Evolutionary conservation across 768 basidiomycete species (phyloP).

Genomic region (Psilocybe tampanensis): DNA sequence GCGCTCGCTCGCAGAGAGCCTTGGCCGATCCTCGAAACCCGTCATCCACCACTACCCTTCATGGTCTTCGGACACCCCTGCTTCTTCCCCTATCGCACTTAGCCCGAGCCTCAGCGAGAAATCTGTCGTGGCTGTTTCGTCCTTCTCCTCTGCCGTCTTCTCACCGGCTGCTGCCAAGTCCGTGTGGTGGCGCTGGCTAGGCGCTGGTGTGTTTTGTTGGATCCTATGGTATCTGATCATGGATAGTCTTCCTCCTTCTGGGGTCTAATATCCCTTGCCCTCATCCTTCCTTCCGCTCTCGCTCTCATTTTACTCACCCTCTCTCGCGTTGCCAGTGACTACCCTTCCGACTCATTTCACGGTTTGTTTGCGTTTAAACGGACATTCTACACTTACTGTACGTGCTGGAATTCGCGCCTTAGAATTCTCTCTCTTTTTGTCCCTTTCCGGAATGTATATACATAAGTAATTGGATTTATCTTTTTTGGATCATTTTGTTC

Average conservation of each 20-base stretch:
- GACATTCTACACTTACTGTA: too few relatives aligned
- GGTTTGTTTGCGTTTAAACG: too few relatives aligned
- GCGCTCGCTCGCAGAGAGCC: constrained; percentile 20
- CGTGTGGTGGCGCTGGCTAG: neutral
- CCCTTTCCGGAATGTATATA: too few relatives aligned
- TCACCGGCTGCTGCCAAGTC: neutral
- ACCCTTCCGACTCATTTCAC: too few relatives aligned
- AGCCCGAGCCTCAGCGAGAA: neutral
- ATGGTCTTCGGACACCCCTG: neutral
- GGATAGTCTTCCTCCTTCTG: neutral
- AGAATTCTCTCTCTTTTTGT: too few relatives aligned
- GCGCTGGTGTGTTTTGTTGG: neutral
- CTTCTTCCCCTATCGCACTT: neutral
- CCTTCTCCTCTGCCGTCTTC: neutral
- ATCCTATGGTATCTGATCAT: neutral
- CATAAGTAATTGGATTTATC: too few relatives aligned
- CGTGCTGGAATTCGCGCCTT: too few relatives aligned
- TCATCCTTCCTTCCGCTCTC: neutral
- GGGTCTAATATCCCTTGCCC: neutral
- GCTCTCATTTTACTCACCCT: neutral
- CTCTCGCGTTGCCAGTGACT: too few relatives aligned
- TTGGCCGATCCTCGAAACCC: neutral
- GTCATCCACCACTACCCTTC: neutral
- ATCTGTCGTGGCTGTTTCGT: neutral
- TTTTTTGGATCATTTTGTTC: too few relatives aligned